A percentile compares a stretch with the other conserved stretches of the same genome.
These are phyloP conservation scores for Dictyostelium firmibasis DNA, from an alignment of 78 protist species.

Conservation along the genomic window DNA sequence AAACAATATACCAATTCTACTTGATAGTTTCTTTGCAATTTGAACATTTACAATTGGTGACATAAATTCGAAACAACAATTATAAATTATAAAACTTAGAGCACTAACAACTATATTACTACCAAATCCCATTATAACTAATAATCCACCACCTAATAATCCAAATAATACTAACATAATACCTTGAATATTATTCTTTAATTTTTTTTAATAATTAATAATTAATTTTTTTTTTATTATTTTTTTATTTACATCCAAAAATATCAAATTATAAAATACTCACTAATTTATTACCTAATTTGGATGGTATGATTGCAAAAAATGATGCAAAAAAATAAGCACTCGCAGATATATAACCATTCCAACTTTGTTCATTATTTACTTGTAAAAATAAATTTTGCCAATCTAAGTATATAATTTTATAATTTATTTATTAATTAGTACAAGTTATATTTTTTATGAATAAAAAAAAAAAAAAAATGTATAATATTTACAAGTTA, in stretches of 20 bases:
- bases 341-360: conserved; percentile 42
- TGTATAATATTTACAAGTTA: conserved; percentile 22
- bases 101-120: conserved; percentile 7
- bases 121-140: conserved; percentile 49
- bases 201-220: not conserved
- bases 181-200: conserved; percentile 28
- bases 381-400: conserved; percentile 31
- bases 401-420: conserved; percentile 10
- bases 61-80: conserved; percentile 63
- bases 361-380: conserved; percentile 32
- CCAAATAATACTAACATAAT: conserved; percentile 25
- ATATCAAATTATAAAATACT: not conserved
- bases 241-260: no score
- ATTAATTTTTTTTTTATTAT: not conserved
- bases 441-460: no score
- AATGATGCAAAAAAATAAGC: conserved; percentile 60
- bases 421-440: not conserved
- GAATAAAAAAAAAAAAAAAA: not conserved
- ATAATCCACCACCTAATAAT: conserved; percentile 23
- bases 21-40: conserved; percentile 28
- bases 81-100: conserved; percentile 28
- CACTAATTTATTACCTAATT: conserved; percentile 30
- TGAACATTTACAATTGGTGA: conserved; percentile 72
- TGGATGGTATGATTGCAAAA: conserved; percentile 42
- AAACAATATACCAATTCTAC: conserved; percentile 37